Base-by-base conservation (phyloP, 2,329 filamentous ascomycete genomes). In the Proliferodiscus dingleyae region DNA sequence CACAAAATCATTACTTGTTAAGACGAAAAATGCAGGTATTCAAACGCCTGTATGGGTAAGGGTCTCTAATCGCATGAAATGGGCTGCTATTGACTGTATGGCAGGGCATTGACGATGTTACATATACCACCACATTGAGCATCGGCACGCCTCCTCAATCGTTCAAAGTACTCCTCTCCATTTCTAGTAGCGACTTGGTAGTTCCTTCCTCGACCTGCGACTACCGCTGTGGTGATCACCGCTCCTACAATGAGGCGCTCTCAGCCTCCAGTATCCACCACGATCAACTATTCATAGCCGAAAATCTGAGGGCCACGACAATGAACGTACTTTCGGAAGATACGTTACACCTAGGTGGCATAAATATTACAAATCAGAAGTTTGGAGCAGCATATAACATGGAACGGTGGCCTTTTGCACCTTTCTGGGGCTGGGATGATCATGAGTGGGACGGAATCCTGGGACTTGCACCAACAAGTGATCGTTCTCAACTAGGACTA, bases 91-190 rank as follows among this genome's bases (percentile, higher is more conserved):
- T n/a, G n/a, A n/a, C n/a, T n/a, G n/a, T n/a, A n/a, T n/a, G n/a
- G n/a, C n/a, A 51, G 46, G 49, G 42, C 21, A 45, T 41, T 37
- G 41, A 45, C 5, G 43, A 47, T 21, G 28, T 48, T 3, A 15
- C 43, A 7, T 48, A 51, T 18, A 40, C 38, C 21, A 48, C 40
- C n/a, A 22, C 47, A 18, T n/a, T 51, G 6, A 23, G 26, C 8
- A 22, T 48, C 13, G 50, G 50, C 9, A 51, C 41, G 16, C 48
- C 45, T n/a, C 34, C 45, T 4, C 50, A 51, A 32, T 26, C 30
- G 3, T 45, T 49, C 23, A 26, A 15, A 23, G 28, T 38, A 8
- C 37, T 46, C 29, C 24, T 49, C 18, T 32, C 23, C 6, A 38
- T 49, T 21, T 45, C 42, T n/a, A 33, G 37, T 19, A 26, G 42